Evolutionary conservation across 1,284 basidiomycete species (phyloP), one percentile per base, ranked within the genome.

Genomic region (Cutaneotrichosporon arboriforme): DNA sequence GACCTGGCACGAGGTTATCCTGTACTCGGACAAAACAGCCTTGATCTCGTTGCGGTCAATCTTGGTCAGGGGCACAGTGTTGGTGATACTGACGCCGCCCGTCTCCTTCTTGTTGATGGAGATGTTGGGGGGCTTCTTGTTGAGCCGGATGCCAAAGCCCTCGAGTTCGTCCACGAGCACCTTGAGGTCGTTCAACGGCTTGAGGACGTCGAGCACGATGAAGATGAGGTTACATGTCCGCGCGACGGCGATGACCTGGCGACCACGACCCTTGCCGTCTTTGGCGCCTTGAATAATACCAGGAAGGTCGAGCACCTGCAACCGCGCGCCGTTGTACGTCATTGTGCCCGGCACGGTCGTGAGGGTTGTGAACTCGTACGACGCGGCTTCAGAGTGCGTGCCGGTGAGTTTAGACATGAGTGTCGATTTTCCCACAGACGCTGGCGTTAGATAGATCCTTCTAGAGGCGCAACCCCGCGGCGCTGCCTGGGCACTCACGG

Each of bases 181-280:
- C 51, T 83, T 86, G 69, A 98, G 91, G 79, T 99, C 94, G 40
- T 86, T 87, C 21, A 98, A 82, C 12, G 96, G 96, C 77, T 98
- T 99, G 38, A 96, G 82, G 13, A 98, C 96, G 68, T 99, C 96
- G 38, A 99, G 83, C 26, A 98, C 88, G 71, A 99, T 97, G 75
- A 97, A 98, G 62, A 99, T 97, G 45, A 98, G 84, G 74, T 98
- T 93, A 75, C 96, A 98, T 43, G 96, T 97, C 59, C 94, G 84
- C 18, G 93, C 92, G 60, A 97, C 93, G 49, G 93, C 92, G 70
- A 83, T 83, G 55, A 83, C 94, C 82, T 99, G 96, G 66, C 90
- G 84, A 81, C 96, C 96, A 81, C 96, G 81, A 77, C 96, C 96
- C 75, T 92, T 87, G 60, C 94, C 94, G 69, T 99, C 96, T 71